Percentiles rank a stretch among this genome's conserved stretches.
Evolutionary conservation across 2,329 filamentous ascomycete species (phyloP).

Genomic region (Diatrype stigma): DNA sequence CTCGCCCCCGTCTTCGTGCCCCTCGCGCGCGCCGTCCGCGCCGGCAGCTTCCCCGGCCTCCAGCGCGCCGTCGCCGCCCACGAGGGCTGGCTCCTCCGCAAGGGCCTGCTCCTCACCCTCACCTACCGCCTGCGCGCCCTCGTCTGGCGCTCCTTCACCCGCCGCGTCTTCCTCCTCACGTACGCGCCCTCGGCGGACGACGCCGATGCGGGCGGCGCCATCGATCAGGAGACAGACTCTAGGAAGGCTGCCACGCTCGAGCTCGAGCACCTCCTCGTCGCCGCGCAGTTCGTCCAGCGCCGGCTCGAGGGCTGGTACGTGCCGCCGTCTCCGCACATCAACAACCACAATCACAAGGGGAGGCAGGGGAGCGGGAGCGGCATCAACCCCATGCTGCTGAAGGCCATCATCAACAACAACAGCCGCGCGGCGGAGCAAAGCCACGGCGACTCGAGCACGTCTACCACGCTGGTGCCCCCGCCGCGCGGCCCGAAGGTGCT

Average conservation of each 20-base stretch:
- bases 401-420: conserved; percentile 42
- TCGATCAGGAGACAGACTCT: conserved; percentile 44
- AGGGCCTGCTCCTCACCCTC: conserved; percentile 71
- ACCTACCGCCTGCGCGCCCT: conserved; percentile 74
- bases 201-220: too few relatives aligned
- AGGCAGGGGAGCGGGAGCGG: conserved; percentile 30
- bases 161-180: conserved; percentile 72
- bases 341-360: too few relatives aligned
- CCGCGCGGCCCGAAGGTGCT: conserved; percentile 44
- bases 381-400: conserved; percentile 49
- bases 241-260: conserved; percentile 71
- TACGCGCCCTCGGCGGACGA: conserved; percentile 50
- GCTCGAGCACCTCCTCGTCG: conserved; percentile 61
- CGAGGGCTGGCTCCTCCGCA: conserved; percentile 70
- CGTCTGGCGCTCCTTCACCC: conserved; percentile 77
- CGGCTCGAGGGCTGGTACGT: conserved; percentile 57
- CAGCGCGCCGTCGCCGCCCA: conserved; percentile 62
- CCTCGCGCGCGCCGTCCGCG: conserved; percentile 66
- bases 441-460: conserved; percentile 28
- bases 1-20: conserved; percentile 66
- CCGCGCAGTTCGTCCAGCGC: conserved; percentile 62
- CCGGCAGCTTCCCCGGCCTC: conserved; percentile 71
- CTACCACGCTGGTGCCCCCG: conserved; percentile 45
- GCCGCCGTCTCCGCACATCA: conserved; percentile 29
- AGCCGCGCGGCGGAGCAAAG: conserved; percentile 2